Conservation (phyloP, 768 basidiomycete species). For the Leccinum truebloodii region DNA sequence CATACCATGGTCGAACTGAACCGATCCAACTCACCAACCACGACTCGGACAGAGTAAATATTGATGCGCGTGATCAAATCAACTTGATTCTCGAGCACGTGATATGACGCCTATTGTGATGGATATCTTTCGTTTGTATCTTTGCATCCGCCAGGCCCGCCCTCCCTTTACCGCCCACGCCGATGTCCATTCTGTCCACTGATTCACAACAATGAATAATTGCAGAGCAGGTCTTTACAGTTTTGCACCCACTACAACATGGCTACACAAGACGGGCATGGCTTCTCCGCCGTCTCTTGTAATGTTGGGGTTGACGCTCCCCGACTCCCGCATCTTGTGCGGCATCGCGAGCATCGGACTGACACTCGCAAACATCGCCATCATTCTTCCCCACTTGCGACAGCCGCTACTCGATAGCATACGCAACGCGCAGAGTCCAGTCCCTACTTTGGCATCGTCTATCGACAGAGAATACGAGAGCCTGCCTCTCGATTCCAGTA, state of each 20-base stretch:
- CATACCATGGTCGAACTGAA: not conserved
- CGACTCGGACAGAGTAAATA: not conserved
- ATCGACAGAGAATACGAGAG: not conserved
- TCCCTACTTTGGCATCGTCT: not conserved
- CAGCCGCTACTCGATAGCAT: slow-evolving; percentile 21
- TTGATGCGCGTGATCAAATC: not conserved
- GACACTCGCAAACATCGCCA: slow-evolving; percentile 27
- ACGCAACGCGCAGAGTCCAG: not conserved
- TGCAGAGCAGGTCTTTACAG: slow-evolving; percentile 31
- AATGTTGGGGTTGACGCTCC: slow-evolving; percentile 25
- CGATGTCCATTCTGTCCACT: slow-evolving; percentile 6
- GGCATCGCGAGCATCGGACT: slow-evolving; percentile 28
- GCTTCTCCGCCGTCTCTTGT: slow-evolving; percentile 30
- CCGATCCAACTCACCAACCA: not conserved
- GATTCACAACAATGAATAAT: slow-evolving; percentile 21
- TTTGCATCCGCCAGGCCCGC: not conserved
- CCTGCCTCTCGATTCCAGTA: not conserved
- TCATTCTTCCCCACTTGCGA: slow-evolving; percentile 26
- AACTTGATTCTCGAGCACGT: slow-evolving; percentile 26
- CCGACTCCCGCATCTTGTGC: slow-evolving; percentile 28
- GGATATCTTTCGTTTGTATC: not conserved
- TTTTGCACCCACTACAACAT: slow-evolving; percentile 20
- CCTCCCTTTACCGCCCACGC: slow-evolving; percentile 1
- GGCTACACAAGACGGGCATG: slow-evolving; percentile 23
- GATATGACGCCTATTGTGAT: slow-evolving; percentile 16